Conservation (phyloP, 2,329 filamentous ascomycete species). For the Ophiocordyceps camponoti-saundersi region DNA sequence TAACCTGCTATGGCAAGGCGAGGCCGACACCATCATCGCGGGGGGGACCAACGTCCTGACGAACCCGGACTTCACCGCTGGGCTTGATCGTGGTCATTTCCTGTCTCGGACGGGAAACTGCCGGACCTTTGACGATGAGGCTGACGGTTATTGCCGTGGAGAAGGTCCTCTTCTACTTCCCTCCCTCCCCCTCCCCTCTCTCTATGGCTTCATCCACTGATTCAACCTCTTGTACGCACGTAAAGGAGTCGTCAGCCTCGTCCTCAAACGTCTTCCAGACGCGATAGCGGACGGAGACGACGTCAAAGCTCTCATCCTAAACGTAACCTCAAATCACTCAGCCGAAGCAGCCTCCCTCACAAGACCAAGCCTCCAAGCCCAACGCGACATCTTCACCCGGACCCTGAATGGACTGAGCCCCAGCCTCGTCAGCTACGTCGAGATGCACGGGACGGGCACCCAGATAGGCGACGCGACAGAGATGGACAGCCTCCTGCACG, state of each 20-base stretch:
- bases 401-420: slow-evolving; percentile 46
- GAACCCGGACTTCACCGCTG: slow-evolving; percentile 60
- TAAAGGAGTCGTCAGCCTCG: no score
- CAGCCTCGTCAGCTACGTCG: slow-evolving; percentile 63
- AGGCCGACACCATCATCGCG: slow-evolving; percentile 67
- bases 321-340: slow-evolving; percentile 21
- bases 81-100: slow-evolving; percentile 61
- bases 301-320: no score
- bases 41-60: slow-evolving; percentile 51
- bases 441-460: slow-evolving; percentile 85
- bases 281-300: no score
- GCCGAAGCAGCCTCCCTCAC: slow-evolving; percentile 71
- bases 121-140: slow-evolving; percentile 68
- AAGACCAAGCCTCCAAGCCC: slow-evolving; percentile 62
- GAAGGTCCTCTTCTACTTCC: slow-evolving; percentile 61
- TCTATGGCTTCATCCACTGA: slow-evolving; percentile 58
- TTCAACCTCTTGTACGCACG: no score
- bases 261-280: no score
- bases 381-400: slow-evolving; percentile 50
- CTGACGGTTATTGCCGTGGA: slow-evolving; percentile 69
- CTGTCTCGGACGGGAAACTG: slow-evolving; percentile 34
- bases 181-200: slow-evolving; percentile 63
- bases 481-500: slow-evolving; percentile 56
- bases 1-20: slow-evolving; percentile 49
- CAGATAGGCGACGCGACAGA: slow-evolving; percentile 75